phyloP scores from a whole-genome alignment of 352 stramenopile genomes.

The Phytopythium litorale region DNA sequence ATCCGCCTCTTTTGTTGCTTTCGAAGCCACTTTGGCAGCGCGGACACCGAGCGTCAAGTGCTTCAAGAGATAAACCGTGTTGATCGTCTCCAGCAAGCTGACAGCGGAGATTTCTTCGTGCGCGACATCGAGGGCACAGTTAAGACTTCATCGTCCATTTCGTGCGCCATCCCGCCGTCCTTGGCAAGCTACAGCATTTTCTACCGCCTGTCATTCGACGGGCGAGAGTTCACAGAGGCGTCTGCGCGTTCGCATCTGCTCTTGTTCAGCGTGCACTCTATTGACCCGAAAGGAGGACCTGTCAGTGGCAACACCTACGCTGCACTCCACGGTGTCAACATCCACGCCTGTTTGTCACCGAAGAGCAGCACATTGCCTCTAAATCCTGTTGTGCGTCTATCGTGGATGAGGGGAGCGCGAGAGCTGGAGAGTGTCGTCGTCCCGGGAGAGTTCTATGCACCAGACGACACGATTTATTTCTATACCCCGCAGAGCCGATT shows the following conservation, averaged over 20 bases:
- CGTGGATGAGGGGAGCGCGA: slow-evolving; percentile 50
- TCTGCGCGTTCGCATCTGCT: slow-evolving; percentile 28
- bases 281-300: slow-evolving; percentile 54
- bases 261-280: slow-evolving; percentile 46
- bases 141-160: slow-evolving; percentile 33
- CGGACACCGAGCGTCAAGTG: slow-evolving; percentile 22
- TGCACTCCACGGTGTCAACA: slow-evolving; percentile 52
- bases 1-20: slow-evolving; percentile 50
- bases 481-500: slow-evolving; percentile 78
- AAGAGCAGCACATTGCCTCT: slow-evolving; percentile 10
- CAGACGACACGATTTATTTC: slow-evolving; percentile 67
- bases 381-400: slow-evolving; percentile 35
- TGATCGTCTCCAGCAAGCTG: slow-evolving; percentile 17
- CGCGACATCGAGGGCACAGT: slow-evolving; percentile 36
- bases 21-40: slow-evolving; percentile 20
- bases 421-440: slow-evolving; percentile 64
- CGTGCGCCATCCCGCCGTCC: slow-evolving; percentile 36
- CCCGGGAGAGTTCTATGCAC: slow-evolving; percentile 49
- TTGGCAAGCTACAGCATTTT: slow-evolving; percentile 60
- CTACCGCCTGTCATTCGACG: slow-evolving; percentile 56
- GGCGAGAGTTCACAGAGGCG: slow-evolving; percentile 38
- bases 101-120: slow-evolving; percentile 33
- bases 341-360: slow-evolving; percentile 42
- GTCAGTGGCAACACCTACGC: slow-evolving; percentile 73
- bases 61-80: slow-evolving; percentile 32